Percentiles rank a stretch among this genome's conserved stretches.
Conservation (phyloP, 371 early-diverging fungal species). For the Syncephalastrum contaminatum region DNA sequence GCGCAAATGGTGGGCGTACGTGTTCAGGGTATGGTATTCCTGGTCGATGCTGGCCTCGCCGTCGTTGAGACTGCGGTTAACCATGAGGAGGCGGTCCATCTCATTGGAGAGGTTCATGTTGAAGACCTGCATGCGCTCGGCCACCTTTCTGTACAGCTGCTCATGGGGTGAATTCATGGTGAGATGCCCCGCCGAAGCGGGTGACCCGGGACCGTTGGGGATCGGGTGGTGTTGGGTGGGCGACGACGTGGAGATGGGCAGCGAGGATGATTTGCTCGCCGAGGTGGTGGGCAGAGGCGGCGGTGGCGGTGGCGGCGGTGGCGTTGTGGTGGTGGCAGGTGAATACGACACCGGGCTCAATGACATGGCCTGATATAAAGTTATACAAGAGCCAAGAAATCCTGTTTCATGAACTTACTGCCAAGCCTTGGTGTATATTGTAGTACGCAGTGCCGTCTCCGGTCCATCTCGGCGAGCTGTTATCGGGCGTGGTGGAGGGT, state of each 20-base stretch:
- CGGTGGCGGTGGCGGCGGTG: slow-evolving; percentile 5
- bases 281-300: background rate
- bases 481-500: slow-evolving; percentile 15
- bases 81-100: slow-evolving; percentile 55
- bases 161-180: slow-evolving; percentile 11
- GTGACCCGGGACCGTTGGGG: background rate
- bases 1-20: slow-evolving; percentile 52
- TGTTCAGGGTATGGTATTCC: slow-evolving; percentile 51
- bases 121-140: slow-evolving; percentile 43
- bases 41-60: slow-evolving; percentile 63
- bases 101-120: slow-evolving; percentile 48
- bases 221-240: slow-evolving; percentile 4
- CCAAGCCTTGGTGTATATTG: slow-evolving; percentile 43
- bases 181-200: slow-evolving; percentile 1
- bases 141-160: slow-evolving; percentile 40
- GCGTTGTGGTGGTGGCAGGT: slow-evolving; percentile 5
- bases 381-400: background rate
- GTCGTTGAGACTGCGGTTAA: slow-evolving; percentile 63
- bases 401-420: slow-evolving; percentile 32
- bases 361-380: slow-evolving; percentile 23
- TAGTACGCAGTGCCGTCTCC: slow-evolving; percentile 44
- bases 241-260: slow-evolving; percentile 5
- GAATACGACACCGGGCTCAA: slow-evolving; percentile 18
- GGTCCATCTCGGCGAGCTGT: slow-evolving; percentile 24
- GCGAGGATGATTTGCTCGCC: background rate